A percentile compares a stretch with the other conserved stretches of the same genome.
Evolutionary conservation across 2,329 filamentous ascomycete species (phyloP).

Genomic region (Lizonia empirigonia): DNA sequence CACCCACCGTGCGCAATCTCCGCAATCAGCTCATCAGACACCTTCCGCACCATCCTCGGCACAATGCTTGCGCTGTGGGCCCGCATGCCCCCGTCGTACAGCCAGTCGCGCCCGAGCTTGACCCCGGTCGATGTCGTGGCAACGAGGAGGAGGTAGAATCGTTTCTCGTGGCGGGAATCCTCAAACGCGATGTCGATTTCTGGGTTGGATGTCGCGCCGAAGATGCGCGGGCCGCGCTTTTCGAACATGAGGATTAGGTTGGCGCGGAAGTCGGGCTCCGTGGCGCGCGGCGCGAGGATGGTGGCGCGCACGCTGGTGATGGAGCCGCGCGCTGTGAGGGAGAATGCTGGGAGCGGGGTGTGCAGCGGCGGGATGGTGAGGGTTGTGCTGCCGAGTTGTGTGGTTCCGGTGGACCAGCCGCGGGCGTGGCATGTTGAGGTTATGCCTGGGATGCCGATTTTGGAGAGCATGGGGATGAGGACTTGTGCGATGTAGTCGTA

Average conservation of each 20-base stretch:
- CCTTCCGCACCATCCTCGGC: conserved; percentile 50
- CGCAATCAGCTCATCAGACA: conserved; percentile 51
- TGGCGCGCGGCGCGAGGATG: conserved; percentile 45
- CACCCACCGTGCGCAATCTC: conserved; percentile 57
- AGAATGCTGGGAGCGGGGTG: conserved; percentile 44
- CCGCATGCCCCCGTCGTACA: conserved; percentile 49
- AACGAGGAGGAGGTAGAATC: conserved; percentile 61
- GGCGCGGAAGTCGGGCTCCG: conserved; percentile 37
- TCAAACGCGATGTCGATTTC: conserved; percentile 45
- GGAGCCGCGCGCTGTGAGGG: conserved; percentile 35
- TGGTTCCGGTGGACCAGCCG: conserved; percentile 60
- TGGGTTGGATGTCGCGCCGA: conserved; percentile 16
- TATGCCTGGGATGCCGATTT: conserved; percentile 58
- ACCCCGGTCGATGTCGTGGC: conserved; percentile 57
- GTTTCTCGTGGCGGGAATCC: conserved; percentile 51
- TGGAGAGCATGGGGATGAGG: conserved; percentile 58
- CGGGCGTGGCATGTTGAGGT: conserved; percentile 52
- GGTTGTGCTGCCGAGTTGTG: conserved; percentile 56
- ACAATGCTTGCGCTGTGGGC: conserved; percentile 34
- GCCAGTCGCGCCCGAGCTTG: conserved; percentile 58
- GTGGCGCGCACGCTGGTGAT: conserved; percentile 43
- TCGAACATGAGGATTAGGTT: conserved; percentile 35
- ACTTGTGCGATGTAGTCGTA: conserved; percentile 63
- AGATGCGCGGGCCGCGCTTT: conserved; percentile 22
- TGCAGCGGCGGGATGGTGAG: conserved; percentile 55